Evolutionary conservation across 768 basidiomycete genomes (phyloP).

Genomic region (Termitomyces sp.): DNA sequence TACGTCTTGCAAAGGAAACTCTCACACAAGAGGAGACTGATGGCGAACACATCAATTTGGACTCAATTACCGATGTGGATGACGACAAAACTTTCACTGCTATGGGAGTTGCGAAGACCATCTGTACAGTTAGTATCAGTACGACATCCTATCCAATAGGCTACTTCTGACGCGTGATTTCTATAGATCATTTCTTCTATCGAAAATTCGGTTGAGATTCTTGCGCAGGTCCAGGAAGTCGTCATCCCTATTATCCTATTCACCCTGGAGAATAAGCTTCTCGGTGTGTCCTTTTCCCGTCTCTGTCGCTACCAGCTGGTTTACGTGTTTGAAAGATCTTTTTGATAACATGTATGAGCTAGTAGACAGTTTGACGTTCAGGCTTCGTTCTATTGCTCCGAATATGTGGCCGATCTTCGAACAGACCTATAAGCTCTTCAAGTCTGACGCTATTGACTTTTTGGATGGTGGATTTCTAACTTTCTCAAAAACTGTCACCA

Average conservation of each 20-base stretch:
- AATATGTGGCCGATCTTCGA: conserved; percentile 89
- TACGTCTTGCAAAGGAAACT: conserved; percentile 72
- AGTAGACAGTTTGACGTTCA: conserved; percentile 83
- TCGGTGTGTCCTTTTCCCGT: conserved; percentile 47
- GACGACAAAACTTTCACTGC: conserved; percentile 87
- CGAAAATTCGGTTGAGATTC: conserved; percentile 68
- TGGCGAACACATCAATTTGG: conserved; percentile 49
- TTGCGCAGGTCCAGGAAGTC: conserved; percentile 77
- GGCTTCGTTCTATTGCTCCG: conserved; percentile 68
- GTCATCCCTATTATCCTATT: conserved; percentile 74
- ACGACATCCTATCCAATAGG: neutral
- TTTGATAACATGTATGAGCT: conserved; percentile 87
- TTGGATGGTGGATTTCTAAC: conserved; percentile 60
- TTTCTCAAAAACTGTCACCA: neutral
- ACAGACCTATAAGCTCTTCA: conserved; percentile 78
- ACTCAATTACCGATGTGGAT: conserved; percentile 51
- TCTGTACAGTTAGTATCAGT: conserved; percentile 58
- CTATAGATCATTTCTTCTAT: conserved; percentile 70
- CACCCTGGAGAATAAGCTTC: conserved; percentile 72
- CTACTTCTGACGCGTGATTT: neutral
- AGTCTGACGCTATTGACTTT: conserved; percentile 80
- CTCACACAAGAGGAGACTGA: conserved; percentile 52
- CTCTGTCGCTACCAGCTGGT: neutral
- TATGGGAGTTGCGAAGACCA: conserved; percentile 86
- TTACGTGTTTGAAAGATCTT: conserved; percentile 48